These are phyloP conservation scores for Mariannaea elegans DNA, from an alignment of 2,329 filamentous ascomycete species.

Conservation along the genomic window DNA sequence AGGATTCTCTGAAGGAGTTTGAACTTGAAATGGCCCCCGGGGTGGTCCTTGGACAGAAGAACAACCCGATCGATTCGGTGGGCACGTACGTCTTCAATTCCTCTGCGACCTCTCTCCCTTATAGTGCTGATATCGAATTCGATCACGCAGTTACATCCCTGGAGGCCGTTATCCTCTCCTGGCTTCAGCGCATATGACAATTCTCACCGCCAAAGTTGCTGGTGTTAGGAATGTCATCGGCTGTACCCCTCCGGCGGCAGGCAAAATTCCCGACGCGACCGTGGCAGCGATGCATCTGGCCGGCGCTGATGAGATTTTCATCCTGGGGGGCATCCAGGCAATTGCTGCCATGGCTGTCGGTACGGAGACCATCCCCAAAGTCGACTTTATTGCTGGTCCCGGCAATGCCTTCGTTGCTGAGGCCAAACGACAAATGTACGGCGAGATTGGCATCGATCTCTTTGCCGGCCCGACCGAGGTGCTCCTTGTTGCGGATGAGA, in stretches of 20 bases:
- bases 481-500: constrained; percentile 23
- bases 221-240: constrained; percentile 21
- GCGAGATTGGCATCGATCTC: constrained; percentile 26
- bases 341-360: constrained; percentile 27
- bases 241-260: constrained; percentile 22
- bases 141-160: constrained; percentile 9
- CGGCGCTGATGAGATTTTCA: constrained; percentile 23
- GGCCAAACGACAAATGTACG: constrained; percentile 25
- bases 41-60: constrained; percentile 15
- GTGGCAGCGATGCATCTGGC: constrained; percentile 23
- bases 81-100: constrained; percentile 8
- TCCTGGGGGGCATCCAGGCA: constrained; percentile 24
- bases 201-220: constrained; percentile 27
- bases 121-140: background rate
- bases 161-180: constrained; percentile 24
- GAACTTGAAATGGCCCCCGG: constrained; percentile 25
- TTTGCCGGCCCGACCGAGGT: constrained; percentile 23
- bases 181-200: constrained; percentile 28
- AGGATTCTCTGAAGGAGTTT: constrained; percentile 17
- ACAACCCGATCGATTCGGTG: constrained; percentile 18
- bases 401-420: constrained; percentile 29
- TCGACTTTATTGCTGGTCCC: constrained; percentile 27
- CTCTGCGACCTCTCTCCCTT: background rate
- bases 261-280: constrained; percentile 25
- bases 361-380: constrained; percentile 25